A percentile compares a stretch with the other conserved stretches of the same genome.
phyloP scores from a whole-genome alignment of 192 early-diverging fungal genomes.

The Martensiomyces pterosporus region DNA sequence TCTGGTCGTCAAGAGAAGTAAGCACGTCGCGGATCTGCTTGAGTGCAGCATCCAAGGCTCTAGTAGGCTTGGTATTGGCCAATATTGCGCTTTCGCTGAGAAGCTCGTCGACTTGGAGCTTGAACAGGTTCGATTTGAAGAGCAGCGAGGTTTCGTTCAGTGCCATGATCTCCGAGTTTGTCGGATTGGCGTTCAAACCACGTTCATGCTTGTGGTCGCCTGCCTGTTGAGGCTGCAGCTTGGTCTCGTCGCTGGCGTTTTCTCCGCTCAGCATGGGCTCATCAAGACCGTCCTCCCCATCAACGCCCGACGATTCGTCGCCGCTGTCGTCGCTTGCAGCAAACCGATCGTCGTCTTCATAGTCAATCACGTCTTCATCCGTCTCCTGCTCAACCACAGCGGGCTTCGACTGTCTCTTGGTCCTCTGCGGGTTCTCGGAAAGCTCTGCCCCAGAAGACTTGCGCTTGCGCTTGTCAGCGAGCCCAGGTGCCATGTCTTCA shows the following conservation, averaged over 20 bases:
- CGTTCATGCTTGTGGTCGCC: constrained; percentile 10
- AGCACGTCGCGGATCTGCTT: constrained; percentile 54
- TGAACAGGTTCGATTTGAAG: constrained; percentile 89
- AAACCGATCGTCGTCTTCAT: background rate
- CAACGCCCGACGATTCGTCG: background rate
- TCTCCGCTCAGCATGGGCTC: constrained; percentile 8
- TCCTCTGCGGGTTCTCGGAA: no score
- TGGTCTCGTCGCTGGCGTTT: constrained; percentile 9
- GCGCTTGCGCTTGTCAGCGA: constrained; percentile 2
- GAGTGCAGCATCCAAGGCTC: constrained; percentile 33
- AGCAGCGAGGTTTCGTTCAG: constrained; percentile 78
- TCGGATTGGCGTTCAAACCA: constrained; percentile 32
- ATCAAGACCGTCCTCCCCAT: background rate
- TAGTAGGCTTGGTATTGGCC: constrained; percentile 19
- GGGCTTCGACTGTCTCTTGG: background rate
- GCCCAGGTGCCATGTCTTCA: background rate
- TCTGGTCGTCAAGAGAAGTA: background rate
- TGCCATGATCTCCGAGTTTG: constrained; percentile 78
- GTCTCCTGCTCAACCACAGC: constrained; percentile 31
- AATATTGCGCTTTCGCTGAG: constrained; percentile 16
- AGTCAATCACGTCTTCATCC: constrained; percentile 46
- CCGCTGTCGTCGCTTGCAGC: background rate
- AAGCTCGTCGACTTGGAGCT: constrained; percentile 66
- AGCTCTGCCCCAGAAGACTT: no score
- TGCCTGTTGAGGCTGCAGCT: no score